Evolutionary conservation across 176 grass and related monocot genomes (phyloP).

Genomic region (Musa itinerans): DNA sequence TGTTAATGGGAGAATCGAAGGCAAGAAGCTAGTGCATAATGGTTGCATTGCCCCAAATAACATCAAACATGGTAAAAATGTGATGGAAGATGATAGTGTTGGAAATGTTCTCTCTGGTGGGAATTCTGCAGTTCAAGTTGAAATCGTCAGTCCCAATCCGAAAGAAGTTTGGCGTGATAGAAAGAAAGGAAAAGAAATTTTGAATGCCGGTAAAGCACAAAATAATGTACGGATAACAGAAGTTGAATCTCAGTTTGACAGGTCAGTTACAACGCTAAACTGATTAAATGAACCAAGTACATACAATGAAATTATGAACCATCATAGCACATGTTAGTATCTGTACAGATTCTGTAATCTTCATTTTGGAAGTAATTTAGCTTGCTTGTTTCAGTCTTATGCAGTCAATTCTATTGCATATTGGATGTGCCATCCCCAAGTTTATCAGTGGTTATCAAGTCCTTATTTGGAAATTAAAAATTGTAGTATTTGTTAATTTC

Average conservation of each 20-base stretch:
- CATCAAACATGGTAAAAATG: not conserved
- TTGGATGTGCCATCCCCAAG: no score
- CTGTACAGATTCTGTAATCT: no score
- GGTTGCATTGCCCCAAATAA: slow-evolving; percentile 26
- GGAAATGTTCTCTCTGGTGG: not conserved
- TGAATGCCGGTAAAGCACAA: not conserved
- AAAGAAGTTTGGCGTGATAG: not conserved
- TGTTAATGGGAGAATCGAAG: not conserved
- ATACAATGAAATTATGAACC: not conserved
- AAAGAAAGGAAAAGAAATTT: not conserved
- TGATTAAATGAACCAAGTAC: not conserved
- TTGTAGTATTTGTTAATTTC: no score
- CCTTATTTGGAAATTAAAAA: no score
- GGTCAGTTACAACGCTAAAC: not conserved
- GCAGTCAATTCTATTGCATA: no score
- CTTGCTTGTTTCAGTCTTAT: no score
- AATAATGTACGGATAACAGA: not conserved
- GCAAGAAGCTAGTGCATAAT: slow-evolving; percentile 19
- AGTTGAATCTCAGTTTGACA: not conserved
- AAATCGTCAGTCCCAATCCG: not conserved
- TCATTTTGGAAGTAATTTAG: no score
- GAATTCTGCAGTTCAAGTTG: not conserved
- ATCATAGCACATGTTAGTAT: no score
- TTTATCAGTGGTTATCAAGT: no score
- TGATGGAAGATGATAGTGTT: not conserved